Evolutionary conservation across 306 rosid species (phyloP), one percentile per base, ranked within the genome.

Genomic region (Rosa multiflora): DNA sequence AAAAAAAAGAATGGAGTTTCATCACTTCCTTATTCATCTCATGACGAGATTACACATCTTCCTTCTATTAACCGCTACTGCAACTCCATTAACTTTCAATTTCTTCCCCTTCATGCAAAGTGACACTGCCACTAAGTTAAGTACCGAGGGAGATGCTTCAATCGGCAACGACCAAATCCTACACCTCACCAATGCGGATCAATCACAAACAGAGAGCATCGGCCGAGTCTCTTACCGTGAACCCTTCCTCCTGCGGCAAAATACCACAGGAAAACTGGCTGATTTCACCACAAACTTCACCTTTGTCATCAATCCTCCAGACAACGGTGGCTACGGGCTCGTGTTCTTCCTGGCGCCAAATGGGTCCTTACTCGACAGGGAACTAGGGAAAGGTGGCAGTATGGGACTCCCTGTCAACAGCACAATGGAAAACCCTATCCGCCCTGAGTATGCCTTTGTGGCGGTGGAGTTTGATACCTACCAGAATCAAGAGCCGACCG

Each of bases 381-480:
- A 48, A 49, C 44, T 47, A 49, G 29, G 15, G 32, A 5, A 10
- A 13, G 63, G 44, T 8, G 5, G 32, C 32, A 32, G 46, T 35
- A 26, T 72, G 8, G 64, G 76, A 42, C 47, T 18, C 5, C 76
- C 64, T 5, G 46, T 51, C 14, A 17, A 49, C 2, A 10, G 8
- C 6, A 1, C 48, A 29, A 29, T 29, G 29, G 29, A 29, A 51
- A 17, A 48, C 4, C 2, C 17, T 15, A 37, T 40, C 43, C 43
- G 43, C 0, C 10, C n/a, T 72, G 9, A 32, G 63, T 51, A 32
- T 21, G 46, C 63, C 5, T 84, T 82, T 51, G 76, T 84, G 17
- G 90, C 83, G 10, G 87, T 86, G 47, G 90, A 88, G 82, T 84
- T 82, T 47, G 92, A 88, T 81, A 84, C 83, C 29, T 76, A 42